These are phyloP conservation scores for Acrasis kona DNA, from an alignment of 78 protist genomes.

Conservation along the genomic window DNA sequence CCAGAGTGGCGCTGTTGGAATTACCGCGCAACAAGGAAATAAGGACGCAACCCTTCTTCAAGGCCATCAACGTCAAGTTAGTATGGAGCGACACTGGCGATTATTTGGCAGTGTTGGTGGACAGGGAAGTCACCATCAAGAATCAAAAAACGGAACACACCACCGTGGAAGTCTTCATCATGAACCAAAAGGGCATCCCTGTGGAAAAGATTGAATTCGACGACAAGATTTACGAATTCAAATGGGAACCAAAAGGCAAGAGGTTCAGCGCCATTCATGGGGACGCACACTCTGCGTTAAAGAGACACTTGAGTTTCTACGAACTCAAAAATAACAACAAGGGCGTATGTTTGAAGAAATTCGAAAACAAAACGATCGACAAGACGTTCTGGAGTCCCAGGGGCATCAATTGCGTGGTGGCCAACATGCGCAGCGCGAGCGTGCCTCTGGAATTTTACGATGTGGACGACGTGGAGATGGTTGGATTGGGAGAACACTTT, in stretches of 20 bases:
- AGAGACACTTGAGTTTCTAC: not conserved
- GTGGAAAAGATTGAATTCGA: conserved; percentile 44
- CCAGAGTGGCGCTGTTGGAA: not conserved
- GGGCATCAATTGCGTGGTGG: conserved; percentile 7
- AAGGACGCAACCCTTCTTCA: not conserved
- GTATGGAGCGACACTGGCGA: no score
- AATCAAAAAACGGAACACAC: not conserved
- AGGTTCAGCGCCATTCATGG: conserved; percentile 27
- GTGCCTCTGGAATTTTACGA: conserved; percentile 57
- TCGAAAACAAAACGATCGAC: conserved; percentile 14
- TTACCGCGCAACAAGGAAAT: not conserved
- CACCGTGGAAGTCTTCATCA: not conserved
- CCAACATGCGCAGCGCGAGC: not conserved
- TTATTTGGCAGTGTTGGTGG: no score
- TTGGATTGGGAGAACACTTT: conserved; percentile 64
- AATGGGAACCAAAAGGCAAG: conserved; percentile 67
- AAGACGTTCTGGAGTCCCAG: conserved; percentile 32
- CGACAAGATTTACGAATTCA: conserved; percentile 20
- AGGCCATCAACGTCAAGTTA: no score
- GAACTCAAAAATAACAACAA: conserved; percentile 13
- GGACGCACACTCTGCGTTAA: conserved; percentile 15
- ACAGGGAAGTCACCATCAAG: not conserved
- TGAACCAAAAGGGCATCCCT: conserved; percentile 32
- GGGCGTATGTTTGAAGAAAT: no score
- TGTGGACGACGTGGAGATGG: conserved; percentile 33